Base-by-base conservation (phyloP, 139 green algal genomes). In the Spirogloea muscicola region DNA sequence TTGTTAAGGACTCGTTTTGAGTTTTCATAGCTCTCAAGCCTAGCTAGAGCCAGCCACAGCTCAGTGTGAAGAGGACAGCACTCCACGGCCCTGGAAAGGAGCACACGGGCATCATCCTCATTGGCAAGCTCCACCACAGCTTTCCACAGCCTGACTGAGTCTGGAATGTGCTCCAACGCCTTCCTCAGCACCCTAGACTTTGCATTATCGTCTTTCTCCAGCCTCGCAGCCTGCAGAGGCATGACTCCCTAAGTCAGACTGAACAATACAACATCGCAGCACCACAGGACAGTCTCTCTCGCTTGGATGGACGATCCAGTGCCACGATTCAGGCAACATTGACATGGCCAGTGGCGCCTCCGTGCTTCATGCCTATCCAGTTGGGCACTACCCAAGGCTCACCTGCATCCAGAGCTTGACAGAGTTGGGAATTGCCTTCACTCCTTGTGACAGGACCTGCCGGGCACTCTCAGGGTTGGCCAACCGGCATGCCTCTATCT, bases 1-100 rank as follows among this genome's bases (percentile, higher is more conserved):
- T 87, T 89, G 87, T 99, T 99, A 9, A 99, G 81, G 55, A 97
- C 91, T 86, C 95, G 96, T 33, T 90, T 89, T 0, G 93, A 91
- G 43, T 94, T 93, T 25, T 96, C 91, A 74, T 96, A 96, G 4
- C 82, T 90, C 80, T 98, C 93, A 55, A 99, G 85, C 18, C 87
- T 83, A 0, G 93, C 94, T 57, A 99, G 85, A 0, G 94, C 94
- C 74, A 99, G 86, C 93, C 94, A 98, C 40, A 99, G 84, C 72
- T 99, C 94, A 60, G 94, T 87, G 58, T 97, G 93, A 81, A 93
- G 87, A 73, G 76, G 83, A 31, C 79, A 86, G 41, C 94, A 99
- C 88, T 99, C 94, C 66, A 97, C 92, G 3, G 94, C 94, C 6
- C 94, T 78, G 3, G 86, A 88, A 36, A 96, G 87, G 76, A 93